phyloP scores from a whole-genome alignment of 176 grass and related monocot genomes.

The Triticum urartu region DNA sequence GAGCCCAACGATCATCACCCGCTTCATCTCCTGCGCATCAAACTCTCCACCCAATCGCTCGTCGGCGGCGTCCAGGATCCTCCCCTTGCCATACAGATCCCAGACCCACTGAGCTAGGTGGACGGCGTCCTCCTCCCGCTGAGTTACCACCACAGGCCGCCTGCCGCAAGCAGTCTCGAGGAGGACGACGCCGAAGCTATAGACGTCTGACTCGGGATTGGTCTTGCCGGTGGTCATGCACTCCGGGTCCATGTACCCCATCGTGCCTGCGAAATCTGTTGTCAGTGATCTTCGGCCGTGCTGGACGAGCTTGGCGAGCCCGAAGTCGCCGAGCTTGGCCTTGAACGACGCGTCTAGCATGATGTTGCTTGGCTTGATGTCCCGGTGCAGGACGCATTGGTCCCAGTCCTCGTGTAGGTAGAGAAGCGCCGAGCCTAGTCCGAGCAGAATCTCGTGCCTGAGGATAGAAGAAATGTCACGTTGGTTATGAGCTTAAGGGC shows the following conservation, averaged over 20 bases:
- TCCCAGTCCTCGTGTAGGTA: slow-evolving; percentile 41
- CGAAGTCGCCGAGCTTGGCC: slow-evolving; percentile 41
- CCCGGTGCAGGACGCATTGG: slow-evolving; percentile 19
- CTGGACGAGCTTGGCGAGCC: slow-evolving; percentile 19
- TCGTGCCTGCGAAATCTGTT: neutral
- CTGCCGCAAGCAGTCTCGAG: slow-evolving; percentile 29
- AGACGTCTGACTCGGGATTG: slow-evolving; percentile 30
- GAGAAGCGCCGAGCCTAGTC: neutral
- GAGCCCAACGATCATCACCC: neutral
- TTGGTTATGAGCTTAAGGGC: too few relatives aligned
- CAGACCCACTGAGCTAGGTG: neutral
- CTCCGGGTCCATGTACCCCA: slow-evolving; percentile 35
- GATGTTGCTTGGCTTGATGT: slow-evolving; percentile 46
- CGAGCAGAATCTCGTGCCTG: slow-evolving; percentile 24
- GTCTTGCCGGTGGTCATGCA: slow-evolving; percentile 15
- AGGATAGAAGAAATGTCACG: too few relatives aligned
- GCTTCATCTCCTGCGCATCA: neutral
- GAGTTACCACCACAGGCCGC: neutral
- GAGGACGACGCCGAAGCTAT: slow-evolving; percentile 50
- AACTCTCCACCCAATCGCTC: neutral
- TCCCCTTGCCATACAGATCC: neutral
- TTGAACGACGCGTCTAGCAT: slow-evolving; percentile 4
- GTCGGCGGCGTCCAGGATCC: neutral
- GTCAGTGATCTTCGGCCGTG: neutral
- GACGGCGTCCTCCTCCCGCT: neutral